Base-by-base conservation (phyloP, 768 basidiomycete species). In the Dendrothele bispora region DNA sequence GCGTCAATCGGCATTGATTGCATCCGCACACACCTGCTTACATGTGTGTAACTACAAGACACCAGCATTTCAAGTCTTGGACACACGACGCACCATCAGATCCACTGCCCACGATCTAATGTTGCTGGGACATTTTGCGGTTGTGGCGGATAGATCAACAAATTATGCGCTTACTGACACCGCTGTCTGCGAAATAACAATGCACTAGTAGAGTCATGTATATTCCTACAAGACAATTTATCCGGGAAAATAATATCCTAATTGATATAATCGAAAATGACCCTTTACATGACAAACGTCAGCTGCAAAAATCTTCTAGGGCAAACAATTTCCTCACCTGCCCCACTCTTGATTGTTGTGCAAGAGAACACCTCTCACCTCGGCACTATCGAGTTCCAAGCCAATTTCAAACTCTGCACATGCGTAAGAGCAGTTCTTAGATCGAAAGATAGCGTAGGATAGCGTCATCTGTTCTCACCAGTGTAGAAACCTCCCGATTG, bases 331-430 rank as follows among this genome's bases (percentile, higher is more conserved):
- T 46, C 78, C 84, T 38, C 71, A 86, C 61, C 86, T 80, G 58
- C 88, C 88, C 85, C 88, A 91, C 64, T 91, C 90, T 52, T 84
- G 78, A 11, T 81, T 82, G 44, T 87, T 80, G 59, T 84, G 84
- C 38, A 91, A 64, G 50, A 91, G 62, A 49, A 89, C 82, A 18
- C 89, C 90, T 48, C 91, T 84, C 58, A 92, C 88, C 69, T 92
- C 90, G 47, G 85, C 88, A 54, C 88, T 89, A 62, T 92, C 89
- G 57, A 92, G 67, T 66, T 90, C 90, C 50, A 92, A 67, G 7
- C 85, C 90, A 3, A 92, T 78, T 62, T 91, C 89, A 55, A 91
- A 93, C 61, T 91, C 88, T 90, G 35, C 36, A 34, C 26, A 8
- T 26, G 45, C 39, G 39, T 20, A 28, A 20, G 4, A 5, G 39